Conservation (phyloP, 2,329 filamentous ascomycete species). For the Keithomyces neogunnii region DNA sequence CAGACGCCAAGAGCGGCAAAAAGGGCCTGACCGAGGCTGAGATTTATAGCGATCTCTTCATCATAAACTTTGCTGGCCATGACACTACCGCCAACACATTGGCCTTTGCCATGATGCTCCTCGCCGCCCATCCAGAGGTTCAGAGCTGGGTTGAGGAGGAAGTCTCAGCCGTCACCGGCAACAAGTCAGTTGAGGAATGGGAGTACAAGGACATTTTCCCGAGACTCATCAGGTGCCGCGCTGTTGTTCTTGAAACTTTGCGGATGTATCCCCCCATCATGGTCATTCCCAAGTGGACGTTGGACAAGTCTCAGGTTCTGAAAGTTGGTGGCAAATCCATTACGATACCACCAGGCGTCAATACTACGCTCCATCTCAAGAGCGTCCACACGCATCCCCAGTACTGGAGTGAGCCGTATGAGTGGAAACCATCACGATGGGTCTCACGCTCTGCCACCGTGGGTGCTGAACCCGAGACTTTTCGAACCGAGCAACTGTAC, state of each 20-base stretch:
- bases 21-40: slow-evolving; percentile 28
- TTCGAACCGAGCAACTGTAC: background rate
- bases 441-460: background rate
- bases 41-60: slow-evolving; percentile 40
- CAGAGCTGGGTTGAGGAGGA: slow-evolving; percentile 38
- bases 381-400: slow-evolving; percentile 5
- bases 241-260: slow-evolving; percentile 33
- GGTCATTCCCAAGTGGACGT: slow-evolving; percentile 16
- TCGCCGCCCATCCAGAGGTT: slow-evolving; percentile 33
- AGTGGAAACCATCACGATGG: background rate
- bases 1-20: background rate
- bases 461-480: too few species aligned
- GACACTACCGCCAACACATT: slow-evolving; percentile 40
- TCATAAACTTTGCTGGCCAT: slow-evolving; percentile 41
- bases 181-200: slow-evolving; percentile 15
- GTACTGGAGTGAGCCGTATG: background rate
- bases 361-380: slow-evolving; percentile 4
- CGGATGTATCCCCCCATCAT: slow-evolving; percentile 28
- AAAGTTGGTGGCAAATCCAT: slow-evolving; percentile 1
- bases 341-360: slow-evolving; percentile 3
- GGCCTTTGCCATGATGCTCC: slow-evolving; percentile 30
- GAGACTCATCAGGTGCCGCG: slow-evolving; percentile 29
- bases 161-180: slow-evolving; percentile 12
- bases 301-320: slow-evolving; percentile 4
- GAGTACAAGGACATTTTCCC: slow-evolving; percentile 28